Percentiles rank a stretch among this genome's conserved stretches.
Conservation (phyloP, 2,329 filamentous ascomycete genomes). For the Aspergillus versicolor region DNA sequence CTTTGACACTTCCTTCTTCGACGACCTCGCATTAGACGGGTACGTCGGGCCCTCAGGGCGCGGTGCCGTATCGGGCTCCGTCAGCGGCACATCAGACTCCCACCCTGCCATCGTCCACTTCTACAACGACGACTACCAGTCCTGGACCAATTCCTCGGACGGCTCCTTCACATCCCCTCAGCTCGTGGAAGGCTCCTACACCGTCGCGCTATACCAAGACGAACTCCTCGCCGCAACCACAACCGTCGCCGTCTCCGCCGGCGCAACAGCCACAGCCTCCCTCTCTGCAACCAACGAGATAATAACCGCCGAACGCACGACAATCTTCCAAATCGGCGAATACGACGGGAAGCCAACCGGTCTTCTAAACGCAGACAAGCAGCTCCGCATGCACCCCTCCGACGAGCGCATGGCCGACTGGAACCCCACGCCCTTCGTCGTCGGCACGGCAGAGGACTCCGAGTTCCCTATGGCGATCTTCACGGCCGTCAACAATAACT, state of each 20-base stretch:
- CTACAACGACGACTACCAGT: constrained; percentile 8
- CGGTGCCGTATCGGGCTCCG: not conserved
- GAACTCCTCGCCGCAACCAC: constrained; percentile 6
- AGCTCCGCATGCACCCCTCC: constrained; percentile 9
- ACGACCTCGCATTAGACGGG: not conserved
- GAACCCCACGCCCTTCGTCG: constrained; percentile 3
- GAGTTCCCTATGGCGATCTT: not conserved
- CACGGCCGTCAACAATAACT: constrained; percentile 1
- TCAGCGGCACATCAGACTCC: not conserved
- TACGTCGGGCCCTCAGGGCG: not conserved
- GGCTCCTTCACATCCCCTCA: constrained; percentile 2
- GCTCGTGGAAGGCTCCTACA: not conserved
- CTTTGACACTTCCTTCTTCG: not conserved
- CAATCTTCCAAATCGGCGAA: constrained; percentile 6
- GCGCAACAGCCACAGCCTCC: not conserved
- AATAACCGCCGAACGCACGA: not conserved
- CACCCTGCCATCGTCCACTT: not conserved
- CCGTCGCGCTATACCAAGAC: constrained; percentile 5
- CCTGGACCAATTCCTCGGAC: not conserved
- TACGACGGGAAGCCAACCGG: constrained; percentile 6
- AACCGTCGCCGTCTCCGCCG: constrained; percentile 1
- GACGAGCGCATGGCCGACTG: constrained; percentile 6
- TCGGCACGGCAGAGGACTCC: not conserved
- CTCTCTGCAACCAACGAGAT: constrained; percentile 1
- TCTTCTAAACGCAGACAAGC: not conserved